These are phyloP conservation scores for Sungouiozyma intestinalis DNA, from an alignment of 805 yeast genomes.

Conservation along the genomic window DNA sequence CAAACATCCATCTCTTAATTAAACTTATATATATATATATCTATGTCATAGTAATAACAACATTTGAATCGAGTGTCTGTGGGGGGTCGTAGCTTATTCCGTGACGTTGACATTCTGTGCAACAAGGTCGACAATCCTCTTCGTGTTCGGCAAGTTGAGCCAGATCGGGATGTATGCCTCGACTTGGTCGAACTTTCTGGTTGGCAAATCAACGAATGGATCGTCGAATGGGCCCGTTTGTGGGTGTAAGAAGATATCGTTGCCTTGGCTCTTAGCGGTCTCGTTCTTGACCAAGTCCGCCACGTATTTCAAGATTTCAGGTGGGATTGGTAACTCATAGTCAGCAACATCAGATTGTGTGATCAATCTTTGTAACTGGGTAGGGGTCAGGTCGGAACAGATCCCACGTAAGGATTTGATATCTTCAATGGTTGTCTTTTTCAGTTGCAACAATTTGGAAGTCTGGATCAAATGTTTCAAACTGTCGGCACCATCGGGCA, in stretches of 20 bases:
- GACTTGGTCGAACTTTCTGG: constrained; percentile 68
- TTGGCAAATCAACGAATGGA: constrained; percentile 65
- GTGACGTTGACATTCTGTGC: constrained; percentile 65
- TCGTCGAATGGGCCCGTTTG: constrained; percentile 71
- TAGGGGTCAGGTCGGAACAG: constrained; percentile 86
- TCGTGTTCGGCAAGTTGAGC: constrained; percentile 79
- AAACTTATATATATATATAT: neutral
- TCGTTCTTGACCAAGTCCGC: constrained; percentile 67
- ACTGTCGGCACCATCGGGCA: constrained; percentile 77
- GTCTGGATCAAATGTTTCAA: constrained; percentile 85
- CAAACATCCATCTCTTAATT: neutral
- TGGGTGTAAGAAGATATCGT: constrained; percentile 59
- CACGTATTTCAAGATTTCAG: constrained; percentile 67
- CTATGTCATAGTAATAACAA: neutral
- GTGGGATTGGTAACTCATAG: constrained; percentile 85
- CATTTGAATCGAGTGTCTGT: constrained; percentile 27
- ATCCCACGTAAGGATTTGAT: constrained; percentile 88
- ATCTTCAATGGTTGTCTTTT: constrained; percentile 82
- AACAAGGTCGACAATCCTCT: constrained; percentile 80
- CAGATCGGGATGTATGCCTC: constrained; percentile 93
- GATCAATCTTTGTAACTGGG: constrained; percentile 89
- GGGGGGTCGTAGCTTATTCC: constrained; percentile 3
- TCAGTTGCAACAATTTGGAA: constrained; percentile 82
- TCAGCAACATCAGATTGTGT: constrained; percentile 86
- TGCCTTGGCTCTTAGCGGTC: constrained; percentile 31